phyloP scores from a whole-genome alignment of 2,329 filamentous ascomycete genomes.

The Colletotrichum navitas region DNA sequence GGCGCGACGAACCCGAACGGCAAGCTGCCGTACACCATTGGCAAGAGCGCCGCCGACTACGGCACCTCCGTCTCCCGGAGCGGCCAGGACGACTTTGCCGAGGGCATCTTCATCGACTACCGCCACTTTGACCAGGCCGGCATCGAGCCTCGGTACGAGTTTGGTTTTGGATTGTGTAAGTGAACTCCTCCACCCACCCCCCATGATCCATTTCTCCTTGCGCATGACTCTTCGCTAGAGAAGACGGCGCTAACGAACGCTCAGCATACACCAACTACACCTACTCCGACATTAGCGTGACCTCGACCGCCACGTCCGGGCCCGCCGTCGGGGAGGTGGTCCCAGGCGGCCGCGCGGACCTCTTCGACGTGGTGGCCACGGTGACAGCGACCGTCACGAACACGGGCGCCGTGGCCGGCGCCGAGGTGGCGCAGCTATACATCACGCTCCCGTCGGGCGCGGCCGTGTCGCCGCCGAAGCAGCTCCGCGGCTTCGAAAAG shows the following conservation, averaged over 20 bases:
- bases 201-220: background rate
- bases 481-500: conserved; percentile 77
- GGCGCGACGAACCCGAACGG: conserved; percentile 63
- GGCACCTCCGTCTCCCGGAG: conserved; percentile 49
- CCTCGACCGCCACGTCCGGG: conserved; percentile 54
- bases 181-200: conserved; percentile 13
- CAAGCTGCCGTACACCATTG: conserved; percentile 66
- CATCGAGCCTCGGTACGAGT: conserved; percentile 72
- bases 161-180: conserved; percentile 72
- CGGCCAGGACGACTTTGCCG: conserved; percentile 66
- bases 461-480: conserved; percentile 61
- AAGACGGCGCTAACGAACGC: background rate
- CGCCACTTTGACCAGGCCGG: conserved; percentile 70
- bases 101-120: conserved; percentile 75
- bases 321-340: conserved; percentile 55
- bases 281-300: conserved; percentile 63
- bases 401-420: conserved; percentile 70
- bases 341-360: conserved; percentile 59
- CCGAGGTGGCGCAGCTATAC: conserved; percentile 76
- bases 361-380: conserved; percentile 59
- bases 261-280: conserved; percentile 77
- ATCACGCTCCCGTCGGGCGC: conserved; percentile 57
- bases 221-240: background rate
- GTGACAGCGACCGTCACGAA: conserved; percentile 75
- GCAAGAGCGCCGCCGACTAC: conserved; percentile 61